Evolutionary conservation across 2,329 filamentous ascomycete genomes (phyloP).

Genomic region (Gaeumannomyces sp.): DNA sequence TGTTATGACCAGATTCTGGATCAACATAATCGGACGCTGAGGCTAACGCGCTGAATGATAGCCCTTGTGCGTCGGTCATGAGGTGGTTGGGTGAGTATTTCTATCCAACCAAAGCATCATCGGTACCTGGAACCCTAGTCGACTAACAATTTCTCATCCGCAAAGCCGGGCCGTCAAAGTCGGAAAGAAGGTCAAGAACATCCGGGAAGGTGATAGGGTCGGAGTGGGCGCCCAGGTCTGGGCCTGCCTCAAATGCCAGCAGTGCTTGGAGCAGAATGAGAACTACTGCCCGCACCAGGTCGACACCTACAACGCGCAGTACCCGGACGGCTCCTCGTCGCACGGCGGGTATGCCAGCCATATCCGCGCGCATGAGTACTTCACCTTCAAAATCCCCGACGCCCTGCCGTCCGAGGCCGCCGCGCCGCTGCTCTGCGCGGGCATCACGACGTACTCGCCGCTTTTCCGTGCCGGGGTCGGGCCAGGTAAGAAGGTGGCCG

Average conservation of each 20-base stretch:
- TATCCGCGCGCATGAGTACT: constrained; percentile 47
- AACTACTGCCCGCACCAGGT: constrained; percentile 43
- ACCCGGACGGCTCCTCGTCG: constrained; percentile 51
- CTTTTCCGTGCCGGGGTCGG: constrained; percentile 30
- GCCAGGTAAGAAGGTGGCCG: constrained; percentile 32
- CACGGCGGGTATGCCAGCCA: constrained; percentile 58
- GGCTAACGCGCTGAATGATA: background rate
- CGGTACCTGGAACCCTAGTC: no score
- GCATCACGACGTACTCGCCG: constrained; percentile 38
- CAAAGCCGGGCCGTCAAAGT: constrained; percentile 37
- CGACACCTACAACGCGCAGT: constrained; percentile 49
- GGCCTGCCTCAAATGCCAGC: constrained; percentile 46
- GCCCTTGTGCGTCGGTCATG: constrained; percentile 51
- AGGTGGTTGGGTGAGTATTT: constrained; percentile 20
- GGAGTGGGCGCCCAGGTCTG: constrained; percentile 56
- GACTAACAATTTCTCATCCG: constrained; percentile 18
- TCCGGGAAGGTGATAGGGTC: constrained; percentile 58
- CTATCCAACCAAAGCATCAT: background rate
- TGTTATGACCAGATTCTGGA: background rate
- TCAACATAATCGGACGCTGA: background rate
- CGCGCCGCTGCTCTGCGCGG: constrained; percentile 58
- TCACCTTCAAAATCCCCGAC: constrained; percentile 54
- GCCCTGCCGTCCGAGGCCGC: constrained; percentile 39
- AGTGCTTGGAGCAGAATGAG: constrained; percentile 42
- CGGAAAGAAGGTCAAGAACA: constrained; percentile 32